Conservation (phyloP, 2,329 filamentous ascomycete genomes). For the Colletotrichum sublineola region DNA sequence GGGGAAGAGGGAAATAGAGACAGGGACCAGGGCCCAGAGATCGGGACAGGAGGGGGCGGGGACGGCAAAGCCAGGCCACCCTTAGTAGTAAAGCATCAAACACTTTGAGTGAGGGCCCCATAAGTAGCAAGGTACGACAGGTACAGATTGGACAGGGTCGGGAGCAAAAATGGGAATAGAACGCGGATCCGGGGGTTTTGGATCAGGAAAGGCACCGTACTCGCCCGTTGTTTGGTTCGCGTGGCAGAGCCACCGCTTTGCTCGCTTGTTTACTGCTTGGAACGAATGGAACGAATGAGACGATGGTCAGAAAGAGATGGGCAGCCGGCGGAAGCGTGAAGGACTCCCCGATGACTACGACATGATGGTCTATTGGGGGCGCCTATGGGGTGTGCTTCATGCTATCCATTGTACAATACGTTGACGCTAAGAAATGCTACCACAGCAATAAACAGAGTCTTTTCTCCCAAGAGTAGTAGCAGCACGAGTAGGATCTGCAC, state of each 20-base stretch:
- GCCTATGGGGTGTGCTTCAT: neutral
- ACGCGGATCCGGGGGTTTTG: neutral
- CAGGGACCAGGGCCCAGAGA: neutral
- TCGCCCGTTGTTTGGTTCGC: slow-evolving; percentile 6
- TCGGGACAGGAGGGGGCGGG: slow-evolving; percentile 22
- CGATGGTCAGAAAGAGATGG: neutral
- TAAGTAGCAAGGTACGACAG: slow-evolving; percentile 14
- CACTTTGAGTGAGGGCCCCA: slow-evolving; percentile 1
- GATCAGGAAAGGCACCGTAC: slow-evolving; percentile 20
- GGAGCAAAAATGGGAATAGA: neutral
- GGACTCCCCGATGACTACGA: slow-evolving; percentile 20
- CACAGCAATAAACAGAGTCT: neutral
- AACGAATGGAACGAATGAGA: slow-evolving; percentile 14
- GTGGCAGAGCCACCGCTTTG: slow-evolving; percentile 14
- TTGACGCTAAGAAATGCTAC: neutral
- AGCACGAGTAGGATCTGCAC: slow-evolving; percentile 1
- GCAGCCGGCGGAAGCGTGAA: slow-evolving; percentile 2
- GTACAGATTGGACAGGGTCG: slow-evolving; percentile 16
- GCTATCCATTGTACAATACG: neutral
- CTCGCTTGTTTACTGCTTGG: slow-evolving; percentile 5
- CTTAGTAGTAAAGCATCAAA: slow-evolving; percentile 10
- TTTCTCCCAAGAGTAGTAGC: too few species aligned
- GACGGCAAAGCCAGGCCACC: slow-evolving; percentile 17
- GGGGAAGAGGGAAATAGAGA: neutral
- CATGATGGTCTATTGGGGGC: neutral